Base-by-base conservation (phyloP, 495 filamentous ascomycete species). In the Penicillium mononematosum region DNA sequence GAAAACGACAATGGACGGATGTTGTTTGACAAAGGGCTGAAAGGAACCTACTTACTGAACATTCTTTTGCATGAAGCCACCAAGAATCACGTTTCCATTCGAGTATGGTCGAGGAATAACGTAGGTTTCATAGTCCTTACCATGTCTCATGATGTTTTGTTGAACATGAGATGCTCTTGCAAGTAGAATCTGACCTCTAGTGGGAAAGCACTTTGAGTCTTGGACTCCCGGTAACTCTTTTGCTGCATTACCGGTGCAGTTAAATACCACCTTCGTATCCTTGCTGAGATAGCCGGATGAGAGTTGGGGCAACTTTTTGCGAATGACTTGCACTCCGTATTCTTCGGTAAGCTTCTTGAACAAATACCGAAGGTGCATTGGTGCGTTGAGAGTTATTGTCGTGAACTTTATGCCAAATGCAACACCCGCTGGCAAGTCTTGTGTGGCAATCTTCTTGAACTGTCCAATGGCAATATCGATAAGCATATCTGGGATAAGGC, bases 121-220 rank as follows among this genome's bases (percentile, higher is more conserved):
- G 49, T 74, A 74, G 20, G 70, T 70, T 45, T 72, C 68, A 41
- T 69, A 72, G 31, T 68, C 65, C 41, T 53, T 62, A 0, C 70
- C 69, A 55, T 73, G 69, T 11, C 69, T 59, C 70, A 73, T 73
- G 4, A 65, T 62, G 52, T 69, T 72, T 9, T 56, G 44, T 41
- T 54, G 54, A 12, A 72, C 59, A 1, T 56, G 58, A 3, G 74
- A 66, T 12, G 72, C 72, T 29, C 63, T 70, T 8, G 69, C 68
- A 2, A 78, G 60, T 5, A 78, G 62, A 8, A 78, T 69, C 50
- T 78, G 76, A 0, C 75, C 76, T 34, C 73, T 57, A 0, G 73
- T 74, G 14, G 70, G 68, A 41, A 55, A 72, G 45, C 58, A 63
- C 47, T 67, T 68, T 2, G 43, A 41, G 43, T 72, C 70, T 32